These are phyloP conservation scores for Prinsepia uniflora DNA, from an alignment of 306 rosid genomes.

Conservation along the genomic window DNA sequence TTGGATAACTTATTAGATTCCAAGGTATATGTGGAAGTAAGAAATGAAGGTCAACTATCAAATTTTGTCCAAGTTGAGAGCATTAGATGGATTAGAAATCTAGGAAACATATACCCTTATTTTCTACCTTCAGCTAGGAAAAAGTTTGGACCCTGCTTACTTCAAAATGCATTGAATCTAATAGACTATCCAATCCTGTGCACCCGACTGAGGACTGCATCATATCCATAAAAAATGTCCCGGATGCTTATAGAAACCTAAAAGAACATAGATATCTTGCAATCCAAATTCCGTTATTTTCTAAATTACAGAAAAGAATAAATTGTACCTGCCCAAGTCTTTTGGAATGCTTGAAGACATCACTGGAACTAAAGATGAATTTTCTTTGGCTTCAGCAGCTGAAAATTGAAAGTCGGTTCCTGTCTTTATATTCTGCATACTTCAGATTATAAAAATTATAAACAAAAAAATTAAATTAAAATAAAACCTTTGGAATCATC, in stretches of 20 bases:
- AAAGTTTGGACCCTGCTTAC: no score
- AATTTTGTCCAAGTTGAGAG: no score
- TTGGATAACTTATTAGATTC: no score
- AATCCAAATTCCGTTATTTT: neutral
- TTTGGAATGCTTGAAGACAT: constrained; percentile 56
- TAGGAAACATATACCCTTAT: no score
- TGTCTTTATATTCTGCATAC: constrained; percentile 18
- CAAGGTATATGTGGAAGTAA: no score
- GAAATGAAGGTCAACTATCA: no score
- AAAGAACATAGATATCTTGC: neutral
- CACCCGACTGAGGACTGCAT: neutral
- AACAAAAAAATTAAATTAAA: neutral
- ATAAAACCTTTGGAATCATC: constrained; percentile 84
- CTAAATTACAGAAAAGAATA: constrained; percentile 4
- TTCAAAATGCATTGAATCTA: no score
- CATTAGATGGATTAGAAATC: no score
- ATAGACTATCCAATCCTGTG: no score
- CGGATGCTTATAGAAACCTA: neutral
- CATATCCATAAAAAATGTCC: neutral
- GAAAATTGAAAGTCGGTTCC: constrained; percentile 33
- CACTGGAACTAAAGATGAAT: constrained; percentile 48
- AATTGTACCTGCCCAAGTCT: constrained; percentile 62
- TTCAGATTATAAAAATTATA: constrained; percentile 6
- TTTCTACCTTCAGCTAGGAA: no score
- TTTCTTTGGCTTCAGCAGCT: constrained; percentile 70